Conservation (phyloP, 2,329 filamentous ascomycete genomes). For the Passalora sequoiae region DNA sequence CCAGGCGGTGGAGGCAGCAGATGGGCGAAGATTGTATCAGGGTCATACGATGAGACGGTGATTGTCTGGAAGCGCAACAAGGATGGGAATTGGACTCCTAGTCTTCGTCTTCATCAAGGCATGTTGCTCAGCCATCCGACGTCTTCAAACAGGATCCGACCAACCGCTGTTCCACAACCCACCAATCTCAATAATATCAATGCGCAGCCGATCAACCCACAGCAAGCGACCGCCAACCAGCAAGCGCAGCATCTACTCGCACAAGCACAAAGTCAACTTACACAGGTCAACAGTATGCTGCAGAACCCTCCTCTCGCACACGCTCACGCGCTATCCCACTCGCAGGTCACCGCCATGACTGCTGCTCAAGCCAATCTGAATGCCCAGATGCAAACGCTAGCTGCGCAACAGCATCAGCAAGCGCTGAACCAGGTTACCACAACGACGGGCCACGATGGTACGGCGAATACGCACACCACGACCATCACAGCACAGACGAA, state of each 20-base stretch:
- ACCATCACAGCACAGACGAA: background rate
- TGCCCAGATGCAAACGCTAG: conserved; percentile 14
- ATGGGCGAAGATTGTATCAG: conserved; percentile 93
- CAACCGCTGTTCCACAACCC: conserved; percentile 10
- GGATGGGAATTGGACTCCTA: conserved; percentile 77
- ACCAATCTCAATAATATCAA: conserved; percentile 12
- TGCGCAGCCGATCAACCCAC: conserved; percentile 6
- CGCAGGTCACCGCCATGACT: conserved; percentile 17
- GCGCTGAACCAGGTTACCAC: conserved; percentile 8
- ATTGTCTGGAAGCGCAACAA: conserved; percentile 78
- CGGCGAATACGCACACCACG: background rate
- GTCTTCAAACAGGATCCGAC: conserved; percentile 1
- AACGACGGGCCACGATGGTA: background rate
- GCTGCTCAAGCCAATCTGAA: conserved; percentile 15
- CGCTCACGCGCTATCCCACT: conserved; percentile 9
- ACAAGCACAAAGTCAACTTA: conserved; percentile 19
- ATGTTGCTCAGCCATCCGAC: conserved; percentile 12
- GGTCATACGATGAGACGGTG: conserved; percentile 92
- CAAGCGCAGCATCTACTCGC: conserved; percentile 18
- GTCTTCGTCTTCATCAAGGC: conserved; percentile 51
- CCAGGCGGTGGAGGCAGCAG: conserved; percentile 84
- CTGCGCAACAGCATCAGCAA: conserved; percentile 15
- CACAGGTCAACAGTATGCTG: conserved; percentile 17
- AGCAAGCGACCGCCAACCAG: conserved; percentile 10
- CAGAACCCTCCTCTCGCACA: conserved; percentile 9